Base-by-base conservation (phyloP, 768 basidiomycete genomes). In the Cystofilobasidium bisporidii region DNA sequence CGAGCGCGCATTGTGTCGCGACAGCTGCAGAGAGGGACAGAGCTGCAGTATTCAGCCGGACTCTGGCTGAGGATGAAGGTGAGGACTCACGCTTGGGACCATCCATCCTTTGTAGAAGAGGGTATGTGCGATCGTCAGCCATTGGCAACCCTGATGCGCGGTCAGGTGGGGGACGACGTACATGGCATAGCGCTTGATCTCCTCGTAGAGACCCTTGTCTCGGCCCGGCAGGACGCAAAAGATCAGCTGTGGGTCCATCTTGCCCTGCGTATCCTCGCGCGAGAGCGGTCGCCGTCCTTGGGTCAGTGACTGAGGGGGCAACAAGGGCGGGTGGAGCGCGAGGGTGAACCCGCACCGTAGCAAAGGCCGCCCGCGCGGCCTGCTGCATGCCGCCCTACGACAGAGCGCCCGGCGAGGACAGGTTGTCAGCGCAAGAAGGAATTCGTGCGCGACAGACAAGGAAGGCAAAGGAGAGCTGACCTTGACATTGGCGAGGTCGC, bases 1-100 rank as follows among this genome's bases (percentile, higher is more conserved):
- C 28, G 22, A 61, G 50, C 14, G 63, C n/a, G 53, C 66, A 68
- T 33, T 68, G 66, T 0, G 66, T 68, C 3, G 61, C 24, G 61
- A 68, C 53, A 41, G 64, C 61, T 63, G 28, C 22, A 28, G 12
- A 32, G 2, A 20, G 20, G 61, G 30, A 17, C n/a, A 20, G 20
- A 30, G 53, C 48, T 15, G 12, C 26, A 2, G 33, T n/a, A n/a
- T n/a, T 57, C 55, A 24, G 6, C 26, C 14, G 18, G 12, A 26
- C 2, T 4, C 10, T 6, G 33, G 40, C 18, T 17, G n/a, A 24
- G 48, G 48, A 8, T 22, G 38, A 41, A 32, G 20, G 28, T 32
- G 47, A 20, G 50, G 12, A 55, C 63, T 9, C 10, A 64, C 61
- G 64, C 20, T 33, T 48, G 24, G n/a, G n/a, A 33, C 45, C 43